phyloP scores from a whole-genome alignment of 1,139 yeast genomes.

The Nakaseomyces uthaithaninus region DNA sequence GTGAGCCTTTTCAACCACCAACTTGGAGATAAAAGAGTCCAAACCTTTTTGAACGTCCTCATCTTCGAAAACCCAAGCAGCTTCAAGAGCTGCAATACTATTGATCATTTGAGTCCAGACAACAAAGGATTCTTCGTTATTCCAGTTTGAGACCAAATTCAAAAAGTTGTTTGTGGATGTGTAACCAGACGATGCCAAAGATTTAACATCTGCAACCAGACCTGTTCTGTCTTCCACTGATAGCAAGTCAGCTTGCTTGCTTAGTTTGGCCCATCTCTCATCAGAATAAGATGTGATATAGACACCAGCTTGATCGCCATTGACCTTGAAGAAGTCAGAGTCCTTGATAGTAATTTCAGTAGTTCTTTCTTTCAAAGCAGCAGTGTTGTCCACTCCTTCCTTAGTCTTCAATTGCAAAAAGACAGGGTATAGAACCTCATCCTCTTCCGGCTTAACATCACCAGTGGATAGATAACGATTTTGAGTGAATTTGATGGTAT shows the following conservation, averaged over 20 bases:
- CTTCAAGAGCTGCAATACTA: slow-evolving; percentile 47
- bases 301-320: slow-evolving; percentile 76
- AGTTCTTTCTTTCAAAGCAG: slow-evolving; percentile 48
- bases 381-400: slow-evolving; percentile 53
- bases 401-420: slow-evolving; percentile 66
- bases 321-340: slow-evolving; percentile 54
- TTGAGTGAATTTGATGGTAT: slow-evolving; percentile 48
- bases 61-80: slow-evolving; percentile 67
- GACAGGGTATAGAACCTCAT: slow-evolving; percentile 65
- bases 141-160: slow-evolving; percentile 60
- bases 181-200: slow-evolving; percentile 66
- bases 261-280: slow-evolving; percentile 66
- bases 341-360: slow-evolving; percentile 39
- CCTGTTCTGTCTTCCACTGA: slow-evolving; percentile 83
- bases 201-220: slow-evolving; percentile 72
- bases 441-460: slow-evolving; percentile 64
- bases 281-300: slow-evolving; percentile 73
- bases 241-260: slow-evolving; percentile 63
- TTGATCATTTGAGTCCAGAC: slow-evolving; percentile 70
- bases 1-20: slow-evolving; percentile 52
- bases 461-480: slow-evolving; percentile 69
- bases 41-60: slow-evolving; percentile 48
- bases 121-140: slow-evolving; percentile 56
- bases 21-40: slow-evolving; percentile 48
- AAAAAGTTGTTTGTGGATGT: slow-evolving; percentile 60